These are phyloP conservation scores for Patellaria atrata DNA, from an alignment of 495 filamentous ascomycete genomes.

Conservation along the genomic window DNA sequence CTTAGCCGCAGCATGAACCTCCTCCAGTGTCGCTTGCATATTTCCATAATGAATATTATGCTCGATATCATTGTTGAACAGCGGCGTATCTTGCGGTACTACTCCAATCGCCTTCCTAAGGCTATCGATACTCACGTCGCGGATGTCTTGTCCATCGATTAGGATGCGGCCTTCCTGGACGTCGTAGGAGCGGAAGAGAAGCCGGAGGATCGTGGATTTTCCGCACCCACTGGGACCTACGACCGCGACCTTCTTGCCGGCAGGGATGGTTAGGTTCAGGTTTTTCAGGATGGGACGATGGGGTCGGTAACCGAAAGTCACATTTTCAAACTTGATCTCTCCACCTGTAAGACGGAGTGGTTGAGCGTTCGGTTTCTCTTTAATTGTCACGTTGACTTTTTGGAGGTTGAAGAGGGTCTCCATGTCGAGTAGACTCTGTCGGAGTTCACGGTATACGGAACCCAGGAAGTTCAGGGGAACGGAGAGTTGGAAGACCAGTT, in stretches of 20 bases:
- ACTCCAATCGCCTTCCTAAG: conserved; percentile 81
- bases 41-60: conserved; percentile 96
- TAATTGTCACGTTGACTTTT: conserved; percentile 84
- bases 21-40: conserved; percentile 57
- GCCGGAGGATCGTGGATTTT: conserved; percentile 80
- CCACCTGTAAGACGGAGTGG: conserved; percentile 61
- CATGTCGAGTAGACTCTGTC: conserved; percentile 93
- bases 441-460: conserved; percentile 86
- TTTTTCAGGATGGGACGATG: conserved; percentile 81
- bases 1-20: conserved; percentile 60
- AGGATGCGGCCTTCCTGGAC: conserved; percentile 75
- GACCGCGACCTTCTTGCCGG: conserved; percentile 88
- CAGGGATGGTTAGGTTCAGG: conserved; percentile 76
- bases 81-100: conserved; percentile 89
- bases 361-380: conserved; percentile 58
- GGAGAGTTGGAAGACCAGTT: conserved; percentile 94
- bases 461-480: conserved; percentile 94
- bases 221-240: conserved; percentile 93
- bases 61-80: conserved; percentile 91
- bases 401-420: conserved; percentile 98
- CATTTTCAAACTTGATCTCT: conserved; percentile 86
- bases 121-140: conserved; percentile 66
- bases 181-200: conserved; percentile 92
- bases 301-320: conserved; percentile 80
- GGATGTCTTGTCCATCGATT: conserved; percentile 86